A percentile compares a stretch with the other conserved stretches of the same genome.
Evolutionary conservation across 768 basidiomycete species (phyloP).

Genomic region (Termitomyces titanicus): DNA sequence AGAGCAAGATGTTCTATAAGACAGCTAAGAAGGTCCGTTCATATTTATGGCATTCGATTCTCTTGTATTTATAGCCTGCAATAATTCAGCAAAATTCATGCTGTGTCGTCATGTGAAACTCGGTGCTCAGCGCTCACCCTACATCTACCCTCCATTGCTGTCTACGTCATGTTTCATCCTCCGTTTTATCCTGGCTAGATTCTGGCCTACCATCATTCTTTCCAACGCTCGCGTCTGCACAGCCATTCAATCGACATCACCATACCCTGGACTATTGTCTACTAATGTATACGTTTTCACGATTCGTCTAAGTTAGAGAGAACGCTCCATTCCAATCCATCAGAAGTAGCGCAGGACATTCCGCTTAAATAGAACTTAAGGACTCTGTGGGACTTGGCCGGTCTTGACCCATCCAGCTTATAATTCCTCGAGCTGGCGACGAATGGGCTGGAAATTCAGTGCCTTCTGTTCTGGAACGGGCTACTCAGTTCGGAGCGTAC

Average conservation of each 20-base stretch:
- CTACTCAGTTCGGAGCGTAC: too few relatives aligned
- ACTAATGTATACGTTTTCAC: slow-evolving; percentile 9
- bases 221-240: not conserved
- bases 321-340: not conserved
- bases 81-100: slow-evolving; percentile 90
- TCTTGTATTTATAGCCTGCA: not conserved
- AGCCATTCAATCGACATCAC: not conserved
- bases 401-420: too few relatives aligned
- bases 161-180: slow-evolving; percentile 11
- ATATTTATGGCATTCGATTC: not conserved
- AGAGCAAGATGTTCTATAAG: slow-evolving; percentile 99
- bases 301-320: not conserved
- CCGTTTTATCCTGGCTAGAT: slow-evolving; percentile 8
- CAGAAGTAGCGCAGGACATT: not conserved
- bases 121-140: not conserved
- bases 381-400: too few relatives aligned
- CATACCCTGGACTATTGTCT: slow-evolving; percentile 12
- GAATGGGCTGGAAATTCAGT: not conserved
- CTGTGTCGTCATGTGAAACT: slow-evolving; percentile 74
- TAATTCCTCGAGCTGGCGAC: not conserved
- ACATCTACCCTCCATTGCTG: not conserved
- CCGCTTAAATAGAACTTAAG: not conserved
- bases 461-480: not conserved
- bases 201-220: not conserved
- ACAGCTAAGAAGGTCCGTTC: slow-evolving; percentile 91